Evolutionary conservation across 2,329 filamentous ascomycete species (phyloP), one percentile per base, ranked within the genome.

Genomic region (Nothophoma quercina): DNA sequence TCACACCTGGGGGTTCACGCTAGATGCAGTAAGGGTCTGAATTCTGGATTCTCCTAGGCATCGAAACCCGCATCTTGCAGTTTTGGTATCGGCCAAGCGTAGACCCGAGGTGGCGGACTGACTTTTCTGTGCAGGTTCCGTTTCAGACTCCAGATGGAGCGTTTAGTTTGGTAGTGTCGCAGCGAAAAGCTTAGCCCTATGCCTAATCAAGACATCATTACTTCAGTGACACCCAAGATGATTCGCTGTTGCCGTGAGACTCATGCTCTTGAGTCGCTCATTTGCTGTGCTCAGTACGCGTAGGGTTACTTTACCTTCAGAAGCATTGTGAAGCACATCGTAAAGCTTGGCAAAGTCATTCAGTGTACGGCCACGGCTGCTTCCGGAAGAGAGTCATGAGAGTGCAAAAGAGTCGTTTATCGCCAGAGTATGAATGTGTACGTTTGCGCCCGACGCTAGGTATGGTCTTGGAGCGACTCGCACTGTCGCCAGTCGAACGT

Each of bases 121-220:
- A 60, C 52, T 56, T 52, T 60, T 55, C 55, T 58, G 63, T 61
- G 43, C 65, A 55, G 38, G 49, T 49, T 44, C 47, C 29, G 70
- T 72, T 72, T 72, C 67, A 68, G 59, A 55, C 38, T 43, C 47
- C 23, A 59, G 47, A 48, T 57, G 58, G 25, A 59, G 52, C 44
- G 61, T 67, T 68, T 68, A 51, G 65, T 66, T 65, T 64, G 53
- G 28, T 47, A 51, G 44, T 51, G 59, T 46, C 58, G 59, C 58
- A 56, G 60, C 60, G 34, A 49, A 55, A 64, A 61, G 54, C 57
- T 64, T 62, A 50, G 55, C 57, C 51, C 42, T 49, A 53, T 38
- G 32, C 30, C 16, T 21, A 16, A 38, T 49, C 10, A 40, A 47
- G 38, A 34, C 38, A 33, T 16, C 28, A 26, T 7, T 23, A 15